phyloP scores from a whole-genome alignment of 768 basidiomycete genomes.

The Amanita pallidorosea region DNA sequence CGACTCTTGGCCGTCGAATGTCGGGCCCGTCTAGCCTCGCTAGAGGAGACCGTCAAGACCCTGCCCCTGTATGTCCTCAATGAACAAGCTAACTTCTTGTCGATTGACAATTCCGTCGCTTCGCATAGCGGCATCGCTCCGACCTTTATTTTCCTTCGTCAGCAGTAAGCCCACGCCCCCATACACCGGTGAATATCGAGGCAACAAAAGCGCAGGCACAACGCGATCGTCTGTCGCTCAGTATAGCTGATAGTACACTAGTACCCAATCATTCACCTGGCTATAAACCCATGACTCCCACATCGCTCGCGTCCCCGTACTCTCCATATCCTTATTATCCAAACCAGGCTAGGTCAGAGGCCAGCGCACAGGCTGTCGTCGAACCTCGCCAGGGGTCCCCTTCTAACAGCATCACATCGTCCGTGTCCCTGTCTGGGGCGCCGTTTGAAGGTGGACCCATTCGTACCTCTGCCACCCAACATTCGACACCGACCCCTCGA shows the following conservation, averaged over 20 bases:
- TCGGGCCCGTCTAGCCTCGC: conserved; percentile 12
- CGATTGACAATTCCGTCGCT: conserved; percentile 8
- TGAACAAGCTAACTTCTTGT: conserved; percentile 2
- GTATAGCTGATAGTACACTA: conserved; percentile 15
- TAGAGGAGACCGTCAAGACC: conserved; percentile 9
- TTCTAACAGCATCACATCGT: conserved; percentile 46
- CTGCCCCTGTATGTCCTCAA: conserved; percentile 11
- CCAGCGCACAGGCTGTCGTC: conserved; percentile 23
- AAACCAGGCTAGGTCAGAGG: conserved; percentile 33
- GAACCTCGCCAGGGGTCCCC: conserved; percentile 52
- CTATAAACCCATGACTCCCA: conserved; percentile 35
- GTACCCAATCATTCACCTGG: conserved; percentile 24
- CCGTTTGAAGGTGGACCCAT: conserved; percentile 12
- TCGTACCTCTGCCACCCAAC: conserved; percentile 11
- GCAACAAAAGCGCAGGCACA: conserved; percentile 18
- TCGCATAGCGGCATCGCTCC: conserved; percentile 14
- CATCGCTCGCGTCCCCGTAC: conserved; percentile 34
- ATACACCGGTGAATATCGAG: conserved; percentile 25
- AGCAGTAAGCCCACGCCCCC: conserved; percentile 25
- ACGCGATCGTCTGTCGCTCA: conserved; percentile 22
- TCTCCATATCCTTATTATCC: conserved; percentile 29
- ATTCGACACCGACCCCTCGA: conserved; percentile 14
- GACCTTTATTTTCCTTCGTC: conserved; percentile 25
- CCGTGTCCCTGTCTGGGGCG: conserved; percentile 30
- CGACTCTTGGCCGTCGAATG: conserved; percentile 13